Evolutionary conservation across 2,329 filamentous ascomycete genomes (phyloP).

Genomic region (Paraphoma sp.): DNA sequence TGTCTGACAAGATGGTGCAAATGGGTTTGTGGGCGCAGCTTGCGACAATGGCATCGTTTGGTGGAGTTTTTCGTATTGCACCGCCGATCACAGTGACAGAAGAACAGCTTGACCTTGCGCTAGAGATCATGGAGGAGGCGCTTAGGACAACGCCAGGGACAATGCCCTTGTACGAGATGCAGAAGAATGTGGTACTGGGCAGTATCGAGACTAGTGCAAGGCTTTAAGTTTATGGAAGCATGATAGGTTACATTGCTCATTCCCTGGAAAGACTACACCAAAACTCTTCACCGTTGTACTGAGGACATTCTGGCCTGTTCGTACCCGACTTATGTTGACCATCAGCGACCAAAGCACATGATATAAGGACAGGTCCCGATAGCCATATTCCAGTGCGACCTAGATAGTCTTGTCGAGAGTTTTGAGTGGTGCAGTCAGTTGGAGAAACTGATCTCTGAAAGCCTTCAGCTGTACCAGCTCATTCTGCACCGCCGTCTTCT

Average conservation of each 20-base stretch:
- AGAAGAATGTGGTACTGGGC: not conserved
- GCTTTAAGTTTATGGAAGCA: not conserved
- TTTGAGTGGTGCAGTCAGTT: not conserved
- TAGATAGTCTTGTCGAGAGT: too few species aligned
- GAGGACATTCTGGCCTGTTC: too few species aligned
- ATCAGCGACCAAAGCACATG: too few species aligned
- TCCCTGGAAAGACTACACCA: too few species aligned
- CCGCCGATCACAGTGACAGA: conserved; percentile 65
- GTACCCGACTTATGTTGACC: too few species aligned
- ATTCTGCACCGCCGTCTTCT: not conserved
- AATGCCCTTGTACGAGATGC: conserved; percentile 31
- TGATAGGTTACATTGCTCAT: too few species aligned
- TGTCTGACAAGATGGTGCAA: conserved; percentile 58
- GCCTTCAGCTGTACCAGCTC: not conserved
- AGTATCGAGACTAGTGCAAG: not conserved
- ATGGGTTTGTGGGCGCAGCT: conserved; percentile 65
- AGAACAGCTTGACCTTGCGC: conserved; percentile 52
- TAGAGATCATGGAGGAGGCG: conserved; percentile 64
- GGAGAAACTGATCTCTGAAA: not conserved
- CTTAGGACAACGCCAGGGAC: conserved; percentile 59
- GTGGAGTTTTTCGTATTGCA: conserved; percentile 64
- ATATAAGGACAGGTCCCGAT: too few species aligned
- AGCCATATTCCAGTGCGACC: too few species aligned
- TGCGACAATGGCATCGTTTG: conserved; percentile 53
- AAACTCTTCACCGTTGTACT: too few species aligned